Base-by-base conservation (phyloP, 768 basidiomycete species). In the Tulasnella sp. region DNA sequence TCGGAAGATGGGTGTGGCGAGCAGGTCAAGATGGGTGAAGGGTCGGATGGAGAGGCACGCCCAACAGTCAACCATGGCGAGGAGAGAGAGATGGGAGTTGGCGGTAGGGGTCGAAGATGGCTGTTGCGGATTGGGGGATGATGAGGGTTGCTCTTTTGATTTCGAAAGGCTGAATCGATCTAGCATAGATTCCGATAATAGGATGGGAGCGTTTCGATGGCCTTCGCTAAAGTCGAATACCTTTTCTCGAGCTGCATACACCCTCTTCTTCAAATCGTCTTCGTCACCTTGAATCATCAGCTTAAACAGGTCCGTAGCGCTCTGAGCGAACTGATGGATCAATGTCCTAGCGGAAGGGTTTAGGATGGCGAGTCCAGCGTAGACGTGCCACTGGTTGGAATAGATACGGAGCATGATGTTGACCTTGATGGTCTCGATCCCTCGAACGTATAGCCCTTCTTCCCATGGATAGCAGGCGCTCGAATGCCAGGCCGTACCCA, bases 1-100 rank as follows among this genome's bases (percentile, higher is more conserved):
- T 54, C 93, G 81, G 74, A 99, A 99, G 34, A 98, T 80, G 0
- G 96, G 96, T 1, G 94, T 99, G 7, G 93, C 95, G 0, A 95
- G 95, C 47, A 98, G 82, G 7, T 85, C 80, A 63, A 98, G 82
- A 73, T 98, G 94, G 32, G 81, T 83, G 69, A 88, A 95, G 0
- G 96, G 96, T 56, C 88, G 81, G 68, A 96, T 93, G 0, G 76
- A 74, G 53, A 98, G 81, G 52, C 80, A 79, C 7, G 89, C 86
- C 96, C 96, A 99, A 67, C 89, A 94, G 72, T 99, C 96, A 19
- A 97, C 96, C 93, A 99, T 98, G 15, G 94, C 93, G 50, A 98
- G 81, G 7, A 99, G 78, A 8, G 90, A 85, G 58, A 98, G 81
- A 70, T 99, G 95, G 0, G 91, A 94, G 69, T 98, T 97, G 7